Evolutionary conservation across 192 early-diverging fungal genomes (phyloP), one percentile per base, ranked within the genome.

Genomic region (Rhizophlyctis rosea): DNA sequence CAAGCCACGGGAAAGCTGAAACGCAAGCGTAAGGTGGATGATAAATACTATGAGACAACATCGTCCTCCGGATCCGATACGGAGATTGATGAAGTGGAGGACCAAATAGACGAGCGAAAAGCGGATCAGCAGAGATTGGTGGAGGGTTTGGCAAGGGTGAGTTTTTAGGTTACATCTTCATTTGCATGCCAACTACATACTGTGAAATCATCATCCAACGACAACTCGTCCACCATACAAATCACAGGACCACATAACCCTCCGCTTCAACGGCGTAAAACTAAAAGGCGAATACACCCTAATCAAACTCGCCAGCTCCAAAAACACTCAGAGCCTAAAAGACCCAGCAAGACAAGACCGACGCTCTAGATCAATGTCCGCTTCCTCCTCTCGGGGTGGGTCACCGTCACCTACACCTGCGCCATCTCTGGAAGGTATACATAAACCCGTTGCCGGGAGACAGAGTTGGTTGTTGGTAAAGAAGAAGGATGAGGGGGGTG

Each of bases 111-210:
- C 44, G 55, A 36, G 34, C 35, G 54, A 35, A 21, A 52, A 36
- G 16, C 32, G 48, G 32, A 51, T 36, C 65, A 36, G 14, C 49
- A 61, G 68, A 32, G 54, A 27, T 55, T 33, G 18, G 36, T 23
- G 65, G 14, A 21, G 52, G 55, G 28, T 23, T 39, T 61, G 18
- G 65, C 24, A 7, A 0, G 51, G 32, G 47, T 32, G 9, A n/a
- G n/a, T n/a, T n/a, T n/a, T n/a, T n/a, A n/a, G n/a, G n/a, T n/a
- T n/a, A n/a, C n/a, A n/a, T n/a, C n/a, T n/a, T n/a, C n/a, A n/a
- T n/a, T n/a, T n/a, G n/a, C n/a, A n/a, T n/a, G n/a, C n/a, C n/a
- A n/a, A n/a, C n/a, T n/a, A n/a, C n/a, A n/a, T n/a, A n/a, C n/a
- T n/a, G n/a, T n/a, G n/a, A n/a, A n/a, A n/a, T n/a, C n/a, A n/a